Base-by-base conservation (phyloP, 148 eudicot genomes). In the Polygonum maritimum region DNA sequence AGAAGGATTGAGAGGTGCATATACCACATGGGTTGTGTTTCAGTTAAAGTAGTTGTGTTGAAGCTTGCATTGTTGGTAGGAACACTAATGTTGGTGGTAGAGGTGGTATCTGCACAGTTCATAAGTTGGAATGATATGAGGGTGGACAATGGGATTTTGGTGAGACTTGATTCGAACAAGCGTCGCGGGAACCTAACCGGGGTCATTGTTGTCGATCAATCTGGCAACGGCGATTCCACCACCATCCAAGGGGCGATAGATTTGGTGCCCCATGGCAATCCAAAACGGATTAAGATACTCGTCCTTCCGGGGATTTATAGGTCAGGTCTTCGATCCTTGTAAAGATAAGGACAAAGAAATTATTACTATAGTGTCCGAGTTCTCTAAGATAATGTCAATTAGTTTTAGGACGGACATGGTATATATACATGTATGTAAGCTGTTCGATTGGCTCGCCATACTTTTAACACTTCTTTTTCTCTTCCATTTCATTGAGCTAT, bases 221-320 rank as follows among this genome's bases (percentile, higher is more conserved):
- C 77, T 69, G 98, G 97, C 0, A 75, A 76, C n/a, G 97, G 97
- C 16, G 87, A 94, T 81, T 92, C 97, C 0, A 6, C 74, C 1
- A 90, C 93, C 3, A 86, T 94, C 48, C 96, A 94, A 84, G 98
- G 92, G 69, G 98, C 98, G 2, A 82, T 94, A 77, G 93, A 90
- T 84, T 40, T 90, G 84, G 92, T 94, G 21, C 97, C 98, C 5
- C 39, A 48, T n/a, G 71, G 82, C 18, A 94, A 94, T 85, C 82
- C 86, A 5, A 62, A 76, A 52, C 84, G 98, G 57, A 84, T 92
- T 19, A 92, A 87, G 52, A 92, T 94, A 71, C 81, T 81, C 65
- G 81, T 94, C 62, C 96, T 81, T 79, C 98, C 98, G 38, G 98
- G 97, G 45, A 86, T 86, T 81, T 94, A 94, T 91, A 90, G 97